Base-by-base conservation (phyloP, 2,329 filamentous ascomycete genomes). In the Ceratocystis huliohia region DNA sequence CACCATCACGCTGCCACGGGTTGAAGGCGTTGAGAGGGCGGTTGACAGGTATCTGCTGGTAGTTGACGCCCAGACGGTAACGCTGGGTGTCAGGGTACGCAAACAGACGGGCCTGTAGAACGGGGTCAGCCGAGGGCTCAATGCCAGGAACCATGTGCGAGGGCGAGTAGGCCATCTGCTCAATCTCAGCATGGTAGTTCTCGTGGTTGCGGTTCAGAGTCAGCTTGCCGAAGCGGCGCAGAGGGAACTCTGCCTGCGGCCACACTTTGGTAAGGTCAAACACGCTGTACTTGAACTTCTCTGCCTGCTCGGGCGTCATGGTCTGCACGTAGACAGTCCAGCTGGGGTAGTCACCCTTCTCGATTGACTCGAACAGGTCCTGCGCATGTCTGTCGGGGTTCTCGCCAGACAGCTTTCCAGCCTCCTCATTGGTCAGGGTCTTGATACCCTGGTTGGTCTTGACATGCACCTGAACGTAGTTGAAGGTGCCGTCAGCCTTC, bases 1-100 rank as follows among this genome's bases (percentile, higher is more conserved):
- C 73, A 17, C 88, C 88, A 72, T 91, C 88, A 69, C 88, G 84
- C 74, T 90, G 87, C 79, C 85, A 88, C 69, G 88, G 88, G 70
- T 87, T 80, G 79, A 82, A 80, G 75, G 78, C 78, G 76, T 72
- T 77, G 74, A 77, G 78, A 0, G 83, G 80, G 64, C 78, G 78
- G 75, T 86, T 87, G 70, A 84, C 81, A 25, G 84, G 84, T 65
- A 87, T 81, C 72, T 86, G 82, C 70, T 85, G 81, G 74, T 85
- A 86, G 76, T 87, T 87, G 63, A 78, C 78, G 44, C 84, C 84
- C 2, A 87, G 75, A 57, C 85, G 82, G 74, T 88, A 82, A 46
- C 83, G 80, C 69, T 86, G 84, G 28, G 84, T 82, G 66, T 86
- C 84, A 0, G 82, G 79, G 72, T 86, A 86, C 2, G 81, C 79